Evolutionary conservation across 768 basidiomycete genomes (phyloP), one percentile per base, ranked within the genome.

Genomic region (Auricularia heimuer): DNA sequence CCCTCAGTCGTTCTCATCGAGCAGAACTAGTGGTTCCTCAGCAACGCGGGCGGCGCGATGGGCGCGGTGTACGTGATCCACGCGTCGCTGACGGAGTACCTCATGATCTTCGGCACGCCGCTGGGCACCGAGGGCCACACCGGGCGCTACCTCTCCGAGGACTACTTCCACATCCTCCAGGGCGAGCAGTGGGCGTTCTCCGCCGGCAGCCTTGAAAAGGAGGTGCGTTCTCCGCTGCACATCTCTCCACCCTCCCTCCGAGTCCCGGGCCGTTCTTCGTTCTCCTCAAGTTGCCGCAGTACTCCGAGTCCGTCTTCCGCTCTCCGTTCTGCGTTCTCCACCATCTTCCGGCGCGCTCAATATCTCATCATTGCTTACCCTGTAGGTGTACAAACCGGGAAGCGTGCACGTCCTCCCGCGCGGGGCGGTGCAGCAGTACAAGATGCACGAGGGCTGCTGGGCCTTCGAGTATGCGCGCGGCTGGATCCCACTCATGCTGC

Each of bases 61-160:
- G 94, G 94, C 54, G 88, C 88, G 36, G 97, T 99, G 96, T 97
- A 94, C 75, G 83, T 98, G 76, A 92, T 98, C 68, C 97, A 98
- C 71, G 93, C 96, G n/a, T 89, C 86, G 76, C 87, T 99, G 70
- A 98, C 96, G 8, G 97, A 99, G 79, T 99, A 96, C 78, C 83
- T 93, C 69, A 94, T 94, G 74, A 88, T 98, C 69, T 97, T 97
- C 68, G 95, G 97, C 3, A 96, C 95, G 0, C 94, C 97, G 0
- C 81, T 98, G 11, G 97, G 97, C 10, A 98, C 96, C 2, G 97
- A 99, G 77, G 97, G 97, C 2, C 97, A 98, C 73, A 84, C 87
- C 14, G 97, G 97, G 4, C 69, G 96, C 64, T 96, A 98, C 74
- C 92, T 92, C 2, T 94, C 95, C 2, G 97, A 99, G 72, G 97